These are phyloP conservation scores for Ganoderma sinense DNA, from an alignment of 1,284 basidiomycete species.

Conservation along the genomic window DNA sequence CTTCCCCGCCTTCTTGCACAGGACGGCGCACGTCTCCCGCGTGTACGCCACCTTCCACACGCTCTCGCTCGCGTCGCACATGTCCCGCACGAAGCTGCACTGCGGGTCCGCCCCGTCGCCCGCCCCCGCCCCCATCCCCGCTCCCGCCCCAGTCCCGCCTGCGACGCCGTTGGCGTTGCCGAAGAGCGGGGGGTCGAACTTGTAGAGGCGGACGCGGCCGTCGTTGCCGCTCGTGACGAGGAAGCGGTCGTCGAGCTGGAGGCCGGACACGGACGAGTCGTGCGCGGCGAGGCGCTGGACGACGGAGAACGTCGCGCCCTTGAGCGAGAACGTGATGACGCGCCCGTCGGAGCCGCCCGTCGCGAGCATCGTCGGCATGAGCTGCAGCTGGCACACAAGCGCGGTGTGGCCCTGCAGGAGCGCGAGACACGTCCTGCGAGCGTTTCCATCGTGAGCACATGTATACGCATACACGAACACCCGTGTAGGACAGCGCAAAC, in stretches of 20 bases:
- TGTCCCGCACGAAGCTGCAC: conserved; percentile 77
- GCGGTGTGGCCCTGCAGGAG: conserved; percentile 94
- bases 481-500: not conserved
- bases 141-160: too few relatives aligned
- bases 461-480: not conserved
- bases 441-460: not conserved
- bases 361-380: conserved; percentile 78
- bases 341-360: conserved; percentile 96
- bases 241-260: conserved; percentile 89
- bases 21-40: conserved; percentile 82
- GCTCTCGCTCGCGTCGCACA: conserved; percentile 79
- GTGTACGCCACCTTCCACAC: conserved; percentile 91
- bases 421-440: conserved; percentile 79
- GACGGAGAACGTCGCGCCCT: conserved; percentile 37
- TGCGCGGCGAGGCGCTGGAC: conserved; percentile 78
- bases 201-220: conserved; percentile 90
- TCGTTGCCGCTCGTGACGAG: conserved; percentile 90
- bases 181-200: conserved; percentile 47
- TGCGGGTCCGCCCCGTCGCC: conserved; percentile 43
- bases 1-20: conserved; percentile 85
- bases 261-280: conserved; percentile 89
- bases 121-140: not conserved
- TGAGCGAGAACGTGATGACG: conserved; percentile 88
- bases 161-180: not conserved
- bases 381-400: conserved; percentile 93